These are phyloP conservation scores for Pseudocercospora macadamiae DNA, from an alignment of 2,329 filamentous ascomycete genomes.

Conservation along the genomic window DNA sequence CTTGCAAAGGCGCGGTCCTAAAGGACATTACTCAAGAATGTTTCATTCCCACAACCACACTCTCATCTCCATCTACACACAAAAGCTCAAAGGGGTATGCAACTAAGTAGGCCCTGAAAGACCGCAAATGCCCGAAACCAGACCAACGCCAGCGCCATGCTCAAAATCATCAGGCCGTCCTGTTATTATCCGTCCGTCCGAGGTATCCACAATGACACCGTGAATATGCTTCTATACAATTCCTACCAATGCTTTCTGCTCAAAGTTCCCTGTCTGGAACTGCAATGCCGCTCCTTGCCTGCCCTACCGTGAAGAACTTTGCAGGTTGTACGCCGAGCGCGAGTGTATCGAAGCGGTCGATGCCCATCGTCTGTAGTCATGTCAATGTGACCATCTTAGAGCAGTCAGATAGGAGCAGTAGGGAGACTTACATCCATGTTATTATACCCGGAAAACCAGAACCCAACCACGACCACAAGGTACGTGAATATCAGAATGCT, in stretches of 20 bases:
- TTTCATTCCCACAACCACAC: background rate
- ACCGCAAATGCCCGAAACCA: background rate
- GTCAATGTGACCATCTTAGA: slow-evolving; percentile 7
- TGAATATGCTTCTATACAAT: background rate
- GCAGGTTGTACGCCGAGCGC: slow-evolving; percentile 22
- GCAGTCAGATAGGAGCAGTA: background rate
- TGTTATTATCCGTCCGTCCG: background rate
- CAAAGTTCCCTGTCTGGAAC: slow-evolving; percentile 2
- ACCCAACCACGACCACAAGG: slow-evolving; percentile 86
- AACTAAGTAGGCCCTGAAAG: background rate
- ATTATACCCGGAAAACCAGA: slow-evolving; percentile 77
- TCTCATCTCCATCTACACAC: background rate
- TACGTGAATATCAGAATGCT: slow-evolving; percentile 93
- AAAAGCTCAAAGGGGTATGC: background rate
- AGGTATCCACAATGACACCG: background rate
- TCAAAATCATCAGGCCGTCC: background rate
- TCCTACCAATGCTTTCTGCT: background rate
- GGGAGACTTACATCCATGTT: slow-evolving; percentile 51
- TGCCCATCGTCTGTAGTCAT: slow-evolving; percentile 24
- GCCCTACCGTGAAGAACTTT: slow-evolving; percentile 26
- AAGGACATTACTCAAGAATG: background rate
- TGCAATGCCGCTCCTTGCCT: slow-evolving; percentile 24
- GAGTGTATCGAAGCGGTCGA: slow-evolving; percentile 32
- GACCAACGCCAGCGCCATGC: background rate
- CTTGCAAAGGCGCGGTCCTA: background rate